Percentiles rank a stretch among this genome's conserved stretches.
These are phyloP conservation scores for Skeletonema tropicum DNA, from an alignment of 108 stramenopile genomes.

Conservation along the genomic window DNA sequence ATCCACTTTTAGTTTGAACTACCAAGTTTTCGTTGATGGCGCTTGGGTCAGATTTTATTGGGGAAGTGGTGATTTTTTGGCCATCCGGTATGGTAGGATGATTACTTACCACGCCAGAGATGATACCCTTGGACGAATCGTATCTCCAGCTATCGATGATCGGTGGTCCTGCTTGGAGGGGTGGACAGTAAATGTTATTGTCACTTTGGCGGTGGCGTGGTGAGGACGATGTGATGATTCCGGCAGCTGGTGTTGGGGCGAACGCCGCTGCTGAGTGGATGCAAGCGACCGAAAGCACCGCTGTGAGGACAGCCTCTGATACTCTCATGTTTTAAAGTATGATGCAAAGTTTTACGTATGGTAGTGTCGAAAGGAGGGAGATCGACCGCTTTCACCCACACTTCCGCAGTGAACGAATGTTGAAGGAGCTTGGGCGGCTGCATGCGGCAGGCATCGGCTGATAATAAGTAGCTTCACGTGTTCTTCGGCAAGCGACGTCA, in stretches of 20 bases:
- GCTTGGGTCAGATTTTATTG: constrained; percentile 23
- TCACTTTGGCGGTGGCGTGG: not conserved
- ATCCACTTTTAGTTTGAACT: constrained; percentile 73
- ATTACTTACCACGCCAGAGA: constrained; percentile 55
- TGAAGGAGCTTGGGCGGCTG: too few relatives aligned
- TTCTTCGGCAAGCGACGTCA: too few relatives aligned
- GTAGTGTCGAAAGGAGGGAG: too few relatives aligned
- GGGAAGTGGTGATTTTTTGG: constrained; percentile 57
- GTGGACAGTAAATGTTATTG: constrained; percentile 21
- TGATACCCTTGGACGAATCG: constrained; percentile 45
- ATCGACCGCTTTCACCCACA: too few relatives aligned
- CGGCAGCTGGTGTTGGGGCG: constrained; percentile 9
- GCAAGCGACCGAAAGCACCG: not conserved
- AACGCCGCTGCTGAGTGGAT: constrained; percentile 16
- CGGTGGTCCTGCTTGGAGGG: constrained; percentile 35
- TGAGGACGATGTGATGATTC: not conserved
- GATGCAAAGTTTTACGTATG: too few relatives aligned
- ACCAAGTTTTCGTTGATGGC: constrained; percentile 38
- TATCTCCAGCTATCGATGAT: constrained; percentile 47
- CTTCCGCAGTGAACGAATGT: too few relatives aligned
- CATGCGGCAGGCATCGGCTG: too few relatives aligned
- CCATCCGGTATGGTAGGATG: constrained; percentile 65
- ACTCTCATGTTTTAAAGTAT: not conserved
- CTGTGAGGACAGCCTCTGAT: constrained; percentile 11
- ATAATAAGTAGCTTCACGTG: too few relatives aligned